Evolutionary conservation across 148 eudicot genomes (phyloP).

Genomic region (Vaccinium vitisidaea): DNA sequence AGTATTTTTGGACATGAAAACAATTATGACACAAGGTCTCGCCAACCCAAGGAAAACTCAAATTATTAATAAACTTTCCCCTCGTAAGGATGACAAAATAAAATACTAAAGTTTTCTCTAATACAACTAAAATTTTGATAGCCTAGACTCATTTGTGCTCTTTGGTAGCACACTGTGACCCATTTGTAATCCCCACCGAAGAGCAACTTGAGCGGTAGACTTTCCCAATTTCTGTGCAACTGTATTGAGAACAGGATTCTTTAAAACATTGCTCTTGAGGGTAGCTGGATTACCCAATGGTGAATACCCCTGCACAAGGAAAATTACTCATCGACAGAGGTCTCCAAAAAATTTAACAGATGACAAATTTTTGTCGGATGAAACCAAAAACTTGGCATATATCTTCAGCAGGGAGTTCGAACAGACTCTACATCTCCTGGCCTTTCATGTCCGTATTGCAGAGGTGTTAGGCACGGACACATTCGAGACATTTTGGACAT

Average conservation of each 20-base stretch:
- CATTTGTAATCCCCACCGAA: slow-evolving; percentile 82
- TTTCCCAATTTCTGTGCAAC: slow-evolving; percentile 67
- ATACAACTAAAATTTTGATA: neutral
- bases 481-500: too few relatives aligned
- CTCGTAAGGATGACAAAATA: too few relatives aligned
- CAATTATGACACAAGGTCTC: too few relatives aligned
- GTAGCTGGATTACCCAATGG: slow-evolving; percentile 66
- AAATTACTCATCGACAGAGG: neutral
- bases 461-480: too few relatives aligned
- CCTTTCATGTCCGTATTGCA: too few relatives aligned
- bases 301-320: slow-evolving; percentile 55
- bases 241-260: slow-evolving; percentile 47
- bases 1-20: too few relatives aligned
- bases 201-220: slow-evolving; percentile 82
- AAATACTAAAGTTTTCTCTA: slow-evolving; percentile 45
- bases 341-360: neutral
- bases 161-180: slow-evolving; percentile 87
- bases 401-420: too few relatives aligned
- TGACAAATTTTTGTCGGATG: neutral
- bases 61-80: too few relatives aligned
- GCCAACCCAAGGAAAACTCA: too few relatives aligned
- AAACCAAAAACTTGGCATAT: too few relatives aligned
- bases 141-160: slow-evolving; percentile 59
- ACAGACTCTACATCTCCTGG: too few relatives aligned
- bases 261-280: slow-evolving; percentile 54